phyloP scores from a whole-genome alignment of 129 eudicot species.

The Flaveria sonorensis region DNA sequence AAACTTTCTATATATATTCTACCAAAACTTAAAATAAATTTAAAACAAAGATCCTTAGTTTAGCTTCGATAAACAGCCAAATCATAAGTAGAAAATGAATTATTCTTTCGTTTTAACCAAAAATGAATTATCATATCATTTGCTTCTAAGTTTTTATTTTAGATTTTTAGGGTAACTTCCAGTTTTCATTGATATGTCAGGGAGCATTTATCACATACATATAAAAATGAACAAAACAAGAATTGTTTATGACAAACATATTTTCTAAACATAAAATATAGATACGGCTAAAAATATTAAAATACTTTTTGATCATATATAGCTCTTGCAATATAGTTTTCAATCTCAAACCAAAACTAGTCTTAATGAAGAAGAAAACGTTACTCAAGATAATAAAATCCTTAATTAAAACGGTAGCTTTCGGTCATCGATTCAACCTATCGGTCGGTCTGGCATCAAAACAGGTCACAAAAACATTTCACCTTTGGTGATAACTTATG shows the following conservation, averaged over 20 bases:
- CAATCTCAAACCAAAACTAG: neutral
- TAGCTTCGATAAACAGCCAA: conserved; percentile 16
- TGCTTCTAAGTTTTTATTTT: conserved; percentile 22
- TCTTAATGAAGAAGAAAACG: neutral
- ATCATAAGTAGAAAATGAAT: conserved; percentile 21
- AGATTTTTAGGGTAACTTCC: conserved; percentile 23
- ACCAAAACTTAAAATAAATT: conserved; percentile 12
- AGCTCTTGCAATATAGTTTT: too few relatives aligned
- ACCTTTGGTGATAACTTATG: neutral
- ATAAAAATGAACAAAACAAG: conserved; percentile 1
- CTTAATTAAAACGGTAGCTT: neutral
- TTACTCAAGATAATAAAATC: neutral
- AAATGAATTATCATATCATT: conserved; percentile 30
- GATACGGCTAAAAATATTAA: neutral
- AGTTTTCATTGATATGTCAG: conserved; percentile 2
- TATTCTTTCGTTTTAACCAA: conserved; percentile 30
- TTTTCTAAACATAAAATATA: neutral
- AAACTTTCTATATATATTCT: conserved; percentile 17
- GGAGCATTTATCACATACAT: conserved; percentile 15
- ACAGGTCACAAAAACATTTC: neutral
- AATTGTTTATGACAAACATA: neutral
- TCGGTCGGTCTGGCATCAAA: neutral
- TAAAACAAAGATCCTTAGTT: conserved; percentile 7
- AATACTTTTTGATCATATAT: neutral
- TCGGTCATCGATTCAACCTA: neutral